A percentile compares a stretch with the other conserved stretches of the same genome.
Conservation (phyloP, 164 flowering plant species). For the Kalanchoe fedtschenkoi region DNA sequence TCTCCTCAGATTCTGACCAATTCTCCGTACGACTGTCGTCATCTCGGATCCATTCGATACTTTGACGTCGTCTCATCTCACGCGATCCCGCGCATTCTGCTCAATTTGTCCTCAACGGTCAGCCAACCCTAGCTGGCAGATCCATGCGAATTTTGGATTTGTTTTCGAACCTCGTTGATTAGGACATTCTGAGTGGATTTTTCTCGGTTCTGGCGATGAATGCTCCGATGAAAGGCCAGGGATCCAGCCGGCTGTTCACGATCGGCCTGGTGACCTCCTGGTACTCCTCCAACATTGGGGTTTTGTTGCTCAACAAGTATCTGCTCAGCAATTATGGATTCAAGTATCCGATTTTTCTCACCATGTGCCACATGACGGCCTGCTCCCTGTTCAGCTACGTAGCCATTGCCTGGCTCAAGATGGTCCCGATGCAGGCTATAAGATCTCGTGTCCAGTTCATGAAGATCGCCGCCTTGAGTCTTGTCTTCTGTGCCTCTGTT, state of each 20-base stretch:
- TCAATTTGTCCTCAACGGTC: too few species aligned
- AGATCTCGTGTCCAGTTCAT: conserved; percentile 50
- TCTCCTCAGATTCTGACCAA: too few species aligned
- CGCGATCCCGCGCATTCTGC: too few species aligned
- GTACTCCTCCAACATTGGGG: conserved; percentile 66
- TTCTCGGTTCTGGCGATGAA: neutral
- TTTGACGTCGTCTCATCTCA: too few species aligned
- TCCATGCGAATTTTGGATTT: neutral
- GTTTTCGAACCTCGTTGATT: too few species aligned
- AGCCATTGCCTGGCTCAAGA: conserved; percentile 59
- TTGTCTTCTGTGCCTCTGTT: conserved; percentile 59
- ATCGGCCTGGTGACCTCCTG: conserved; percentile 52
- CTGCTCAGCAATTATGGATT: conserved; percentile 62
- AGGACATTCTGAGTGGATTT: neutral
- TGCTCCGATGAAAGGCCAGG: conserved; percentile 17
- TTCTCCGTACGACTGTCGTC: too few species aligned
- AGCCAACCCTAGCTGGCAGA: neutral
- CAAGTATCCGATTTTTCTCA: conserved; percentile 67
- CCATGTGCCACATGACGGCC: conserved; percentile 75
- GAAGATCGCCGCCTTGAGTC: conserved; percentile 52
- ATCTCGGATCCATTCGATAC: too few species aligned
- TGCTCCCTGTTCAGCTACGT: conserved; percentile 53
- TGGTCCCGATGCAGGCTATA: conserved; percentile 60
- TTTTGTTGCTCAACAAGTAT: conserved; percentile 56
- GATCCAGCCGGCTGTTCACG: conserved; percentile 38